Evolutionary conservation across 225 moss, liverwort and hornwort genomes (phyloP).

Genomic region (Climacium dendroides): DNA sequence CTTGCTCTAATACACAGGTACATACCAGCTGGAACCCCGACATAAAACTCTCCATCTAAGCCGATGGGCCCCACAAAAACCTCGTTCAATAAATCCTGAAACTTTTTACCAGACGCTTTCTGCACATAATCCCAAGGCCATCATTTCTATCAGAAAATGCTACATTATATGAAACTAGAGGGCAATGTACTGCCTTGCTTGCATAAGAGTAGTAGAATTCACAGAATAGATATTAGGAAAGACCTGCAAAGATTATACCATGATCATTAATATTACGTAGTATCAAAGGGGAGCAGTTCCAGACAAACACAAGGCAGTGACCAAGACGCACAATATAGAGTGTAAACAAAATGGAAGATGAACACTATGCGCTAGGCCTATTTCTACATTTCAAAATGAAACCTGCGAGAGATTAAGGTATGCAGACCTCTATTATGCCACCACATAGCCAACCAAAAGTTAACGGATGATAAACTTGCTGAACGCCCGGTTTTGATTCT

Average conservation of each 20-base stretch:
- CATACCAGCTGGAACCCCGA: constrained; percentile 82
- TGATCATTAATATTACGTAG: neutral
- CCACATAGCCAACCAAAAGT: constrained; percentile 95
- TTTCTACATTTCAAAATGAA: neutral
- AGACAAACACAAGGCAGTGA: neutral
- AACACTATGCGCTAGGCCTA: neutral
- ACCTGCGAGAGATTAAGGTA: neutral
- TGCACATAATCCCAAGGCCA: constrained; percentile 5
- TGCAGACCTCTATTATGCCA: constrained; percentile 72
- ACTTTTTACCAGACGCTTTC: constrained; percentile 69
- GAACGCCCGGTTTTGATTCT: constrained; percentile 49
- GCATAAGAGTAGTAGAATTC: neutral
- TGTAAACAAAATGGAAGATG: neutral
- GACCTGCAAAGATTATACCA: neutral
- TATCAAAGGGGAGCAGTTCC: neutral
- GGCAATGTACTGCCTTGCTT: neutral
- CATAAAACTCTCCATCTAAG: constrained; percentile 80
- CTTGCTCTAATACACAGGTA: neutral
- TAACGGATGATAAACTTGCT: constrained; percentile 76
- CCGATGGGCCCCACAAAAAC: constrained; percentile 51
- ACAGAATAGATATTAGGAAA: neutral
- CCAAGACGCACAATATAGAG: neutral
- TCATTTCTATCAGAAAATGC: neutral
- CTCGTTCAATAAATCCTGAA: constrained; percentile 72
- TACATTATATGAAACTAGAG: neutral